A percentile compares a stretch with the other conserved stretches of the same genome.
Conservation (phyloP, 129 eudicot genomes). For the Logfia minima region DNA sequence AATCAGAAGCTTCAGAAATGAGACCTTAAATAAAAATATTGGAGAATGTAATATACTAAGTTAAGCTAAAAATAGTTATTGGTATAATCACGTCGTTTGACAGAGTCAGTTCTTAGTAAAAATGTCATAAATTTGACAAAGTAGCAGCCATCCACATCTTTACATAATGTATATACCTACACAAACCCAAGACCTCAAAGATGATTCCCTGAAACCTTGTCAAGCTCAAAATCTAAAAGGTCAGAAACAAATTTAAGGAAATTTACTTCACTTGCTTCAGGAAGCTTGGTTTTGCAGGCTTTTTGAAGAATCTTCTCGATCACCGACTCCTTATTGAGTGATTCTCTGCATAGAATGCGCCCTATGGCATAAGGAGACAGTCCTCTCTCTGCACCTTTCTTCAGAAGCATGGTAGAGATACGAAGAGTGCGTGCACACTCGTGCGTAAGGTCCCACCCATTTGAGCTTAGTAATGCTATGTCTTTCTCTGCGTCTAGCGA, state of each 20-base stretch:
- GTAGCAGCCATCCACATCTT: conserved; percentile 22
- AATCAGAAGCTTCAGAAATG: not conserved
- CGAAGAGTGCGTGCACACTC: conserved; percentile 60
- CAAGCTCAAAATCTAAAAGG: conserved; percentile 50
- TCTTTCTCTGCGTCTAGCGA: conserved; percentile 57
- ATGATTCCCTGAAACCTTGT: conserved; percentile 29
- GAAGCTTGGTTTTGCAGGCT: conserved; percentile 44
- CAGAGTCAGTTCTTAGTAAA: conserved; percentile 17
- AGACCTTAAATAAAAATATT: not conserved
- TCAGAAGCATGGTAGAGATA: conserved; percentile 68
- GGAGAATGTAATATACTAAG: not conserved
- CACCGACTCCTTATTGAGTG: conserved; percentile 50
- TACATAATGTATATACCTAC: conserved; percentile 26
- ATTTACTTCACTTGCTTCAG: conserved; percentile 54
- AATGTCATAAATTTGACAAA: conserved; percentile 18
- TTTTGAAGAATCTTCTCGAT: conserved; percentile 58
- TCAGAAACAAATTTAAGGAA: conserved; percentile 46
- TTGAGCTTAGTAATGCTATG: conserved; percentile 44
- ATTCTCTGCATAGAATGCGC: conserved; percentile 60
- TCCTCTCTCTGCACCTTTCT: conserved; percentile 60
- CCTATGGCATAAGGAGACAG: conserved; percentile 56
- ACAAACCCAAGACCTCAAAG: conserved; percentile 25
- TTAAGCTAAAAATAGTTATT: not conserved
- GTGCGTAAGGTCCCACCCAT: conserved; percentile 52
- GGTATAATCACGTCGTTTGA: conserved; percentile 5